Evolutionary conservation across 2,329 filamentous ascomycete genomes (phyloP).

Genomic region (Boeremia exigua): DNA sequence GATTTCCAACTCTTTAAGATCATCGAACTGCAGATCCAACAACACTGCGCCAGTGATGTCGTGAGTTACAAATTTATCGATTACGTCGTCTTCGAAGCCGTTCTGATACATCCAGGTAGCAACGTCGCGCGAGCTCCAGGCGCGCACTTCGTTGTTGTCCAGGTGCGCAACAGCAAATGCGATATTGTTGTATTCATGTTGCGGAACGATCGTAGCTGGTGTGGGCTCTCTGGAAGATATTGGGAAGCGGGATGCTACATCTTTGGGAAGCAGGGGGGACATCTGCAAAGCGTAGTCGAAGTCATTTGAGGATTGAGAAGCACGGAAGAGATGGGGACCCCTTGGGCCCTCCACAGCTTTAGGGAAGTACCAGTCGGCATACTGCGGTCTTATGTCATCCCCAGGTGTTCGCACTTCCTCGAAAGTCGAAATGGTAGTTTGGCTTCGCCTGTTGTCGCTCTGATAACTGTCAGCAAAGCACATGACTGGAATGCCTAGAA

Average conservation of each 20-base stretch:
- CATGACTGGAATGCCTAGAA: neutral
- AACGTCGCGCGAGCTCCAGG: conserved; percentile 78
- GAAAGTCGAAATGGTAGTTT: conserved; percentile 85
- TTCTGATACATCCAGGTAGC: conserved; percentile 86
- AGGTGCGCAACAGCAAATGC: conserved; percentile 61
- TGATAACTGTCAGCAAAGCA: conserved; percentile 49
- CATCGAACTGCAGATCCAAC: conserved; percentile 89
- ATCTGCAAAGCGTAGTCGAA: conserved; percentile 66
- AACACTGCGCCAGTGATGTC: conserved; percentile 90
- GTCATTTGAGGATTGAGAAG: conserved; percentile 66
- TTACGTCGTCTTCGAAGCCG: conserved; percentile 76
- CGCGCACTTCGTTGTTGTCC: conserved; percentile 64
- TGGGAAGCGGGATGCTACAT: conserved; percentile 53
- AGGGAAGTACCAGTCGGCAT: conserved; percentile 64
- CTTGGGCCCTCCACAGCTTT: conserved; percentile 79
- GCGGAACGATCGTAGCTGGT: conserved; percentile 46
- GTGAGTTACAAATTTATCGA: conserved; percentile 86
- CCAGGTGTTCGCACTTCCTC: conserved; percentile 83
- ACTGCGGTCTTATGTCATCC: conserved; percentile 63
- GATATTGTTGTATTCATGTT: conserved; percentile 59
- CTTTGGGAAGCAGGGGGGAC: conserved; percentile 75
- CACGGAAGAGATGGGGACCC: conserved; percentile 86
- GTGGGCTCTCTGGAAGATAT: conserved; percentile 50
- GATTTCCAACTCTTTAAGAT: conserved; percentile 81
- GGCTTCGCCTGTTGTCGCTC: conserved; percentile 69